A percentile compares a stretch with the other conserved stretches of the same genome.
Conservation (phyloP, 352 stramenopile species). For the Pythium aquatile region DNA sequence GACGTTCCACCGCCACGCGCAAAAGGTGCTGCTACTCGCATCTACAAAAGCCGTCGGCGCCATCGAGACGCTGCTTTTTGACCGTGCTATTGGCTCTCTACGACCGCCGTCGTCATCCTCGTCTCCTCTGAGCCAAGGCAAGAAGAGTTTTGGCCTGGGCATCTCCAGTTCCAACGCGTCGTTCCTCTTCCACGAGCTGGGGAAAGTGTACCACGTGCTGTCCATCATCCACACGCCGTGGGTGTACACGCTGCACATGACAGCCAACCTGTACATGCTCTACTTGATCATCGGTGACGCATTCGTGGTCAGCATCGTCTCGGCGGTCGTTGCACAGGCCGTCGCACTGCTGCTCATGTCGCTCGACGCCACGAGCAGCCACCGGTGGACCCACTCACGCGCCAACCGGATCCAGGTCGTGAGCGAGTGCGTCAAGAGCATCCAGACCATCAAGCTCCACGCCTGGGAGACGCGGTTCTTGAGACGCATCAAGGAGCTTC, state of each 20-base stretch:
- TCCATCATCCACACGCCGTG: constrained; percentile 23
- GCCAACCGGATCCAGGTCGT: constrained; percentile 23
- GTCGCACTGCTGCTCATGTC: constrained; percentile 16
- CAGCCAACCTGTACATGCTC: constrained; percentile 18
- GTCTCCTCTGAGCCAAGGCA: background rate
- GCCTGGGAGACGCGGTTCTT: constrained; percentile 25
- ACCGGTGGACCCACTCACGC: constrained; percentile 8
- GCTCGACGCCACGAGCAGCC: constrained; percentile 15
- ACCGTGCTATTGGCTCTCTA: constrained; percentile 11
- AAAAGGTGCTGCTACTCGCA: constrained; percentile 9
- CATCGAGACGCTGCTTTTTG: constrained; percentile 26
- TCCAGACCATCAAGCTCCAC: constrained; percentile 31
- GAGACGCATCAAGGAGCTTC: constrained; percentile 7
- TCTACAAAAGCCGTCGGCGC: constrained; percentile 19
- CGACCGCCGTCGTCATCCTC: background rate
- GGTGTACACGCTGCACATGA: constrained; percentile 13
- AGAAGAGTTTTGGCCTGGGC: background rate
- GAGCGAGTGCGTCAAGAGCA: constrained; percentile 27
- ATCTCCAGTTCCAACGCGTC: constrained; percentile 16
- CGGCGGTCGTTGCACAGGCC: constrained; percentile 16
- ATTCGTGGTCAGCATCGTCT: constrained; percentile 25
- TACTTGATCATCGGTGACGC: constrained; percentile 25
- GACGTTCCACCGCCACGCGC: constrained; percentile 17
- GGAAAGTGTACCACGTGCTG: constrained; percentile 26
- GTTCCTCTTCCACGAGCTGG: constrained; percentile 27